Evolutionary conservation across 352 stramenopile genomes (phyloP).

Genomic region (Phytopythium aichiense): DNA sequence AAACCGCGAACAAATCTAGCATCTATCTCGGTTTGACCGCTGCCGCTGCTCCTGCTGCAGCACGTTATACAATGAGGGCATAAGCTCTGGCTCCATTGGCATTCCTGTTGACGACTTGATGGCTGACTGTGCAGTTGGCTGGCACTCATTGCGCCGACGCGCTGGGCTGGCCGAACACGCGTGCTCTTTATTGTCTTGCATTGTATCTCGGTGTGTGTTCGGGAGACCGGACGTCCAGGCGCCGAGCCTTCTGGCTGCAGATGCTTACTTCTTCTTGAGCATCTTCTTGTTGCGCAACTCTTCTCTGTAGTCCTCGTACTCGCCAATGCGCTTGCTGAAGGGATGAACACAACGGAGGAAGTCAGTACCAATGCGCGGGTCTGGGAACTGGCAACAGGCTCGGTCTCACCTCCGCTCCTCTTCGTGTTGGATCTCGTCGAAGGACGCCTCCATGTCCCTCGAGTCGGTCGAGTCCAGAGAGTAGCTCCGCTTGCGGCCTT

Average conservation of each 20-base stretch:
- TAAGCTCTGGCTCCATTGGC: not conserved
- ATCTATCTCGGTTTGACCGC: not conserved
- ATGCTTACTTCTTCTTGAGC: conserved; percentile 66
- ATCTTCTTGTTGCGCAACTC: conserved; percentile 84
- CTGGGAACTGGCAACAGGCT: not conserved
- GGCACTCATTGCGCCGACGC: not conserved
- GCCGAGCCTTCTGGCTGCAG: not conserved
- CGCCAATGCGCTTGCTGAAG: conserved; percentile 59
- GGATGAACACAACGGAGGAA: not conserved
- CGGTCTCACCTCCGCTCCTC: conserved; percentile 67
- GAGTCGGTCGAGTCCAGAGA: conserved; percentile 80
- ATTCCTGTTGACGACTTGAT: not conserved
- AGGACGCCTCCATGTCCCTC: conserved; percentile 83
- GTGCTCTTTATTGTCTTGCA: conserved; percentile 1
- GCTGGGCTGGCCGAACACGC: not conserved
- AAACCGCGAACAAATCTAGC: not conserved
- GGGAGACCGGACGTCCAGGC: not conserved
- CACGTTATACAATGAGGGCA: not conserved
- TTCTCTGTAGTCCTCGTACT: conserved; percentile 83
- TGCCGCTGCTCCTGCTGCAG: not conserved
- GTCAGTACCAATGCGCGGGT: not conserved
- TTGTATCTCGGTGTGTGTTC: not conserved
- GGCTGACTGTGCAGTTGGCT: not conserved
- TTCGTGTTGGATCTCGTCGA: conserved; percentile 83
- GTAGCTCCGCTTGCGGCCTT: conserved; percentile 67